Percentiles rank a stretch among this genome's conserved stretches.
These are phyloP conservation scores for Lenzites betulinus DNA, from an alignment of 768 basidiomycete species.

Conservation along the genomic window DNA sequence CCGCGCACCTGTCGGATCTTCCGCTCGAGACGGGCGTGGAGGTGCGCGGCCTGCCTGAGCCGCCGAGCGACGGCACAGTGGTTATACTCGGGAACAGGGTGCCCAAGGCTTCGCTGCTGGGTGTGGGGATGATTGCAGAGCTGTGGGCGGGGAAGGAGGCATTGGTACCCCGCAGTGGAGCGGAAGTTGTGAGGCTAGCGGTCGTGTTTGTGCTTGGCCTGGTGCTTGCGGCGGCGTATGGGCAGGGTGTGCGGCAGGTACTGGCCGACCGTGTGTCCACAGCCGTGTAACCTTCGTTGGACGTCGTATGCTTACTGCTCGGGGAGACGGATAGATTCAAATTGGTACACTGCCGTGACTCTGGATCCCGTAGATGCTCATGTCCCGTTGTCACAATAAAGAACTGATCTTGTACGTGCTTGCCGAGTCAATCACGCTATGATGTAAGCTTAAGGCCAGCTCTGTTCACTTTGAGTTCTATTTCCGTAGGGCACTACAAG, in stretches of 20 bases:
- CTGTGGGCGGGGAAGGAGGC: neutral
- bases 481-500: too few species aligned
- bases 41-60: neutral
- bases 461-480: too few species aligned
- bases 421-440: too few species aligned
- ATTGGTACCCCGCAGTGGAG: neutral
- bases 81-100: neutral
- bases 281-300: too few species aligned
- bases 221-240: neutral
- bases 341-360: too few species aligned
- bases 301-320: too few species aligned
- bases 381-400: too few species aligned
- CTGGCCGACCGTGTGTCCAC: too few species aligned
- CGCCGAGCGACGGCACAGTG: conserved; percentile 4
- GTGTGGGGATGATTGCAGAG: neutral
- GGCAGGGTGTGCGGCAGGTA: neutral
- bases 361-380: too few species aligned
- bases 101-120: neutral
- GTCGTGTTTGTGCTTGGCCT: neutral
- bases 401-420: too few species aligned
- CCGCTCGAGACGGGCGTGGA: neutral
- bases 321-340: too few species aligned
- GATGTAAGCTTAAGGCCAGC: too few species aligned
- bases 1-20: conserved; percentile 28
- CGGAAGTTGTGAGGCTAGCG: neutral